These are phyloP conservation scores for Haplographium delicatum DNA, from an alignment of 495 filamentous ascomycete genomes.

Conservation along the genomic window DNA sequence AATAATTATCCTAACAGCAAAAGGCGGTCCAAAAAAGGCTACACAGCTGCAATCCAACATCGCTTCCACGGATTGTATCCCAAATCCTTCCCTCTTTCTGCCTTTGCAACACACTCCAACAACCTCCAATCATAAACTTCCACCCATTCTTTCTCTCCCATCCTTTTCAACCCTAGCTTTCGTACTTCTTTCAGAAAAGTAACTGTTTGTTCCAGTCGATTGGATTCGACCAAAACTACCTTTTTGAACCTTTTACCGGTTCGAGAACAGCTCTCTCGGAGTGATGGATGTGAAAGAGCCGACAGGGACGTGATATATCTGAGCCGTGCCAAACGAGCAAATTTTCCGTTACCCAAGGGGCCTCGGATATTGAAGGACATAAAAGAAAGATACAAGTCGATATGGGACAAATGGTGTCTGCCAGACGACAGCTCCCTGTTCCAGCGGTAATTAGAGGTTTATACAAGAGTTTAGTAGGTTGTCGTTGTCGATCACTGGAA, in stretches of 20 bases:
- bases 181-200: constrained; percentile 34
- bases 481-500: no score
- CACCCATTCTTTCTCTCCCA: constrained; percentile 35
- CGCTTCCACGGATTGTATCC: constrained; percentile 17
- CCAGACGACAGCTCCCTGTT: constrained; percentile 17
- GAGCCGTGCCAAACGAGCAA: constrained; percentile 38
- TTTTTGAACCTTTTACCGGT: constrained; percentile 25
- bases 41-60: constrained; percentile 15
- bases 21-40: background rate
- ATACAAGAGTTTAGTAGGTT: no score
- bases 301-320: constrained; percentile 20
- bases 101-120: constrained; percentile 35
- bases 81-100: constrained; percentile 28
- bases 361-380: constrained; percentile 37
- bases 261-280: constrained; percentile 7
- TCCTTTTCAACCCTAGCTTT: constrained; percentile 29
- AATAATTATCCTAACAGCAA: no score
- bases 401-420: constrained; percentile 29
- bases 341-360: constrained; percentile 37
- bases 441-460: no score
- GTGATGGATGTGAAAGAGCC: constrained; percentile 1
- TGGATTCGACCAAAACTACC: constrained; percentile 42
- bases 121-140: constrained; percentile 46
- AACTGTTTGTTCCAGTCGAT: constrained; percentile 31
- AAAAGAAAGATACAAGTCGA: constrained; percentile 37